Base-by-base conservation (phyloP, 2,329 filamentous ascomycete species). In the Erysiphe neolycopersici region DNA sequence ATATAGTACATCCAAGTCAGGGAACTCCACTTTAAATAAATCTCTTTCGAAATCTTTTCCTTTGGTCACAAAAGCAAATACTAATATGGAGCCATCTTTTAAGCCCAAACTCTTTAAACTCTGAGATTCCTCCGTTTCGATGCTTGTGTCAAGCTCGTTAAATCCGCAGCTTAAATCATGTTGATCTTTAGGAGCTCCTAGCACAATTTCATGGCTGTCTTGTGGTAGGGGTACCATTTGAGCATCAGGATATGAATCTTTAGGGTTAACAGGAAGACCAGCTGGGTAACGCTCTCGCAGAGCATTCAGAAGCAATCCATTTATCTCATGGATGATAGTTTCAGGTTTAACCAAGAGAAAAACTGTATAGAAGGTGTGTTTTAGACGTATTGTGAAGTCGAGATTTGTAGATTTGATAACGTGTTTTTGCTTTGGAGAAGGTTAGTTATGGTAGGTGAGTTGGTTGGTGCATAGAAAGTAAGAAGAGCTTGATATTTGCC, bases 311-410 rank as follows among this genome's bases (percentile, higher is more conserved):
- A 85, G 67, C 17, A 72, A 65, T 16, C 62, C 51, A 45, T 72
- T 72, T 46, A 79, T 61, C 1, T 63, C 58, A 14, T 63, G 59
- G 53, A 82, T 71, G 11, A 71, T 59, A 35, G 67, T 65, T 13
- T 67, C 60, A 5, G 72, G 61, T 35, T 72, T 66, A 39, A 77
- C 65, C 48, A 79, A 74, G 46, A 84, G 64, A 52, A 79, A 71
- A 49, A 83, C 64, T 4, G 77, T 84, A 52, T 74, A 69, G 46
- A 72, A 71, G 54, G 77, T 73, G 56, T 79, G 68, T 58, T 82
- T 83, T 61, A 85, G 73, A 47, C 75, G 68, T 44, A 85, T 61
- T 10, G 77, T 80, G 52, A 71, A 64, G 50, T 68, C 62, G n/a
- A 22, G 3, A 22, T 22, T 22, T 22, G 19, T 3, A 22, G 6